Base-by-base conservation (phyloP, 2,329 filamentous ascomycete genomes). In the Colletotrichum tropicale region DNA sequence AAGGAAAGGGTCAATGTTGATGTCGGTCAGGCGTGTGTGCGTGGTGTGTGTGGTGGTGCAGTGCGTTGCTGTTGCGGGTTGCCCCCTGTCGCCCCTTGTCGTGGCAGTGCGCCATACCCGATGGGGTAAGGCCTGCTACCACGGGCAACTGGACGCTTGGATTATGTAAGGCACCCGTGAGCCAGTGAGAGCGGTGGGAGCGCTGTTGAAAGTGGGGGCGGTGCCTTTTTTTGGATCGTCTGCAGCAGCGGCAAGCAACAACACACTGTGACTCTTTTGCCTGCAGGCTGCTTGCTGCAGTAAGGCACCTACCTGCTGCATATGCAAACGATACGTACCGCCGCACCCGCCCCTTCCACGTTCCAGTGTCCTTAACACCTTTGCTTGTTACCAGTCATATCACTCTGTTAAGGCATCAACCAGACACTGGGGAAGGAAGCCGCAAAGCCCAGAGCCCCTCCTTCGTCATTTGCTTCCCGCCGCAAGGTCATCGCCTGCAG, bases 1-100 rank as follows among this genome's bases (percentile, higher is more conserved):
- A 71, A 67, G 69, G 73, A 69, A 70, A 75, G 67, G 75, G 75
- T 64, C 71, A 76, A 76, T 77, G 76, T 77, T 77, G 76, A 77
- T 77, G 70, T 76, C 65, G 74, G 74, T 76, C 74, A 74, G 73
- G 70, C 43, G 69, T 73, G 73, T 71, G 72, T 38, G 68, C 43
- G 36, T 68, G 74, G 43, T 70, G 74, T 52, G 43, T 52, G 43
- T 52, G 43, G 43, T 52, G 43, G 43, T 52, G 43, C 43, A 21
- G 43, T 52, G 43, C 43, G 43, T 75, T 76, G 74, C 74, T 77
- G 71, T 78, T 76, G 74, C 70, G 74, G 64, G 76, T 69, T 75
- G 66, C 55, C 74, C 66, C 76, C 76, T 76, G 74, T 74, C 74
- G 48, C 52, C 71, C 74, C 76, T 71, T 76, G 74, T 71, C 67